phyloP scores from a whole-genome alignment of 805 yeast species.

The Kodamaea hsintzibuensis region DNA sequence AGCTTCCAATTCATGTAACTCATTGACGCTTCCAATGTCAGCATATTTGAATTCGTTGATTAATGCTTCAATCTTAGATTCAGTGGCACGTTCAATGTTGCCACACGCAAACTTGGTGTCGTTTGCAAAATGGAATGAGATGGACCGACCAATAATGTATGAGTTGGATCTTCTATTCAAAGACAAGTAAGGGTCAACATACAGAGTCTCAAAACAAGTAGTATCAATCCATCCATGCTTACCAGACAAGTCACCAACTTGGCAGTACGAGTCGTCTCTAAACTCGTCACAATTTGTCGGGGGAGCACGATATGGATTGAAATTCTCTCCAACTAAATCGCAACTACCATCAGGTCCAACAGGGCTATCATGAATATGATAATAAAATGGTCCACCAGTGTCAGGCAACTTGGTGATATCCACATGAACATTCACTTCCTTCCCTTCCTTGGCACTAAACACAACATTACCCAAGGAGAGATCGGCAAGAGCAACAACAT shows the following conservation, averaged over 20 bases:
- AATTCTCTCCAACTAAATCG: conserved; percentile 53
- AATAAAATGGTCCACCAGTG: conserved; percentile 65
- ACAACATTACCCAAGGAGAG: conserved; percentile 54
- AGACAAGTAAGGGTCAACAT: conserved; percentile 65
- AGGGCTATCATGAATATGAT: conserved; percentile 64
- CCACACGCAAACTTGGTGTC: conserved; percentile 64
- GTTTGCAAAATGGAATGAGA: conserved; percentile 53
- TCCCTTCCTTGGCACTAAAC: conserved; percentile 59
- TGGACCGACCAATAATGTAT: conserved; percentile 59
- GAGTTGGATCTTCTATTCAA: conserved; percentile 56
- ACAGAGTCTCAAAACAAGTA: conserved; percentile 65
- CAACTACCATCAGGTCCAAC: conserved; percentile 39
- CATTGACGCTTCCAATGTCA: conserved; percentile 1
- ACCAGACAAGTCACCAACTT: conserved; percentile 76
- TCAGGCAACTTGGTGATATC: conserved; percentile 71
- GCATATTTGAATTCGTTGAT: conserved; percentile 8
- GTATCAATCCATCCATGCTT: conserved; percentile 74
- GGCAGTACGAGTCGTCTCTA: conserved; percentile 56
- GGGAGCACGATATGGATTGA: conserved; percentile 64
- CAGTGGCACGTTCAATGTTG: conserved; percentile 42
- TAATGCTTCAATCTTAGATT: conserved; percentile 7
- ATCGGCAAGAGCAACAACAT: conserved; percentile 57
- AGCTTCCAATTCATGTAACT: neutral
- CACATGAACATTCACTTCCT: conserved; percentile 63
- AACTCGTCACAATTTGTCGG: conserved; percentile 46